phyloP scores from a whole-genome alignment of 2,329 filamentous ascomycete genomes.

The Dothideomycetes sp. region DNA sequence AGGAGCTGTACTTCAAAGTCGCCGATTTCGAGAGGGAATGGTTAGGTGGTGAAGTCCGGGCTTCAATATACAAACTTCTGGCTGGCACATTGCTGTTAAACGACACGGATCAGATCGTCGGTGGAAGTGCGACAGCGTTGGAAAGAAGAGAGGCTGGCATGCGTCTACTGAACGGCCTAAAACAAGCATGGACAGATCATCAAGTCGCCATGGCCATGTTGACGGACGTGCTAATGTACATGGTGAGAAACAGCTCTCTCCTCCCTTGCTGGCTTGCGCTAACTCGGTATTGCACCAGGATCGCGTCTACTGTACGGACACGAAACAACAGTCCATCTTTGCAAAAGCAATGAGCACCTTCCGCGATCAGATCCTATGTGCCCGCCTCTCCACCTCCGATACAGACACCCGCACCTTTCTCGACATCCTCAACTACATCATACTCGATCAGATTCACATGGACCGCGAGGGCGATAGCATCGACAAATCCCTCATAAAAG shows the following conservation, averaged over 20 bases:
- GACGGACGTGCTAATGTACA: constrained; percentile 91
- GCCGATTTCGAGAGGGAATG: constrained; percentile 71
- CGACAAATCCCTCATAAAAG: constrained; percentile 69
- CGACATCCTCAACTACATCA: constrained; percentile 65
- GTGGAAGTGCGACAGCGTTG: constrained; percentile 50
- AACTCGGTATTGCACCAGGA: too few relatives aligned
- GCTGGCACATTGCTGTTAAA: constrained; percentile 39
- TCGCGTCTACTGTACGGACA: constrained; percentile 66
- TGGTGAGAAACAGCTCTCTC: constrained; percentile 41
- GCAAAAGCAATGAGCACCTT: constrained; percentile 77
- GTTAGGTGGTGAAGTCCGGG: constrained; percentile 64
- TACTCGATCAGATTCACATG: constrained; percentile 86
- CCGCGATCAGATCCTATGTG: constrained; percentile 70
- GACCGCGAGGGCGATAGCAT: constrained; percentile 85
- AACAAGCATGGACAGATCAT: constrained; percentile 77
- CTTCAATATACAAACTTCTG: constrained; percentile 59
- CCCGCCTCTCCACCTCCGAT: constrained; percentile 36
- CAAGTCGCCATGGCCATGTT: constrained; percentile 91
- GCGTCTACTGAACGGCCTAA: constrained; percentile 66
- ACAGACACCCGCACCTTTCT: constrained; percentile 47
- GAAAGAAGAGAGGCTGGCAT: constrained; percentile 75
- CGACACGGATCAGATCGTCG: constrained; percentile 19
- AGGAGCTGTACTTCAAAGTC: constrained; percentile 69
- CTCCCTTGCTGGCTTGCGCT: too few relatives aligned
- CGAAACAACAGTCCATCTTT: constrained; percentile 67